A percentile compares a stretch with the other conserved stretches of the same genome.
Conservation (phyloP, 2,329 filamentous ascomycete genomes). For the Ophiostoma perfectum region DNA sequence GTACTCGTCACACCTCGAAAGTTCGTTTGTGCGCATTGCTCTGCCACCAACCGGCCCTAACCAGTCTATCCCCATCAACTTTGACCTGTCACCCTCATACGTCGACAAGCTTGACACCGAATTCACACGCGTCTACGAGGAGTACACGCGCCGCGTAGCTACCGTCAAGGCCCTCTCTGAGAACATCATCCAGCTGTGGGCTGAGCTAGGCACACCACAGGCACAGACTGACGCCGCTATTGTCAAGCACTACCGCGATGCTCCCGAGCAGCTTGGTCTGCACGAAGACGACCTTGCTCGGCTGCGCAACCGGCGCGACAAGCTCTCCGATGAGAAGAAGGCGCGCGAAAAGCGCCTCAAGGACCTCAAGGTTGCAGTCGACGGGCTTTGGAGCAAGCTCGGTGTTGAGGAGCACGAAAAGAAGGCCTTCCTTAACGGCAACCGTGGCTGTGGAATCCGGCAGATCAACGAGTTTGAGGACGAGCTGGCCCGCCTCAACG, state of each 20-base stretch:
- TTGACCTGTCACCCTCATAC: slow-evolving; percentile 89
- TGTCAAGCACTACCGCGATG: slow-evolving; percentile 81
- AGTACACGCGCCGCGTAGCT: slow-evolving; percentile 79
- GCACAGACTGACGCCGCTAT: slow-evolving; percentile 84
- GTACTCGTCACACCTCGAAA: slow-evolving; percentile 91
- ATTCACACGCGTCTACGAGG: slow-evolving; percentile 92
- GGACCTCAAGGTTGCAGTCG: slow-evolving; percentile 72
- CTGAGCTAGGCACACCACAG: slow-evolving; percentile 88
- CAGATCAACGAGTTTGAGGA: slow-evolving; percentile 96
- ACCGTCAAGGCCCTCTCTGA: slow-evolving; percentile 70
- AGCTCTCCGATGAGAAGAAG: slow-evolving; percentile 82
- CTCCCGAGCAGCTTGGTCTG: slow-evolving; percentile 88
- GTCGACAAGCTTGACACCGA: slow-evolving; percentile 81
- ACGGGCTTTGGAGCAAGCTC: slow-evolving; percentile 82
- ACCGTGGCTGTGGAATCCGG: slow-evolving; percentile 83
- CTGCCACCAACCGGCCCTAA: slow-evolving; percentile 77
- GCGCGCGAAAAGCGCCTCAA: slow-evolving; percentile 68
- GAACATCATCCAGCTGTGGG: slow-evolving; percentile 91
- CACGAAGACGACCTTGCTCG: slow-evolving; percentile 78
- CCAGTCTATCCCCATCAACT: slow-evolving; percentile 70
- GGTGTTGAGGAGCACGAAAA: slow-evolving; percentile 76
- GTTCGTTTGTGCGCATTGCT: slow-evolving; percentile 76
- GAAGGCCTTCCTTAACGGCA: slow-evolving; percentile 77
- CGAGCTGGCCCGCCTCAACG: slow-evolving; percentile 77
- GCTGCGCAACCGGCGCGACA: slow-evolving; percentile 70